A percentile compares a stretch with the other conserved stretches of the same genome.
phyloP scores from a whole-genome alignment of 441 rosid genomes.

The Aquilaria agallochum region DNA sequence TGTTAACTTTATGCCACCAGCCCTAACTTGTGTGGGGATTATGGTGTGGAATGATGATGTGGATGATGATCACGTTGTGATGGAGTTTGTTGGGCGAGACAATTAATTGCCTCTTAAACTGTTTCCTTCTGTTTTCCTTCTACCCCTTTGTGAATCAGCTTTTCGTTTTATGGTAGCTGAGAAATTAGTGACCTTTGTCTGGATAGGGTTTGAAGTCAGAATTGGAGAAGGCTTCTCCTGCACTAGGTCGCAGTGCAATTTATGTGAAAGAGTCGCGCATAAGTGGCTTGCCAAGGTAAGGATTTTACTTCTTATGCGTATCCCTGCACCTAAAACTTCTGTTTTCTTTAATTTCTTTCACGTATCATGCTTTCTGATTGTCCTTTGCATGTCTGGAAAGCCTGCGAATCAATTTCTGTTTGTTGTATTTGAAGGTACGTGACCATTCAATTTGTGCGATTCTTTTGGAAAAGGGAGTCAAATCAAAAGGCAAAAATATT shows the following conservation, averaged over 20 bases:
- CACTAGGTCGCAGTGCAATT: slow-evolving; percentile 78
- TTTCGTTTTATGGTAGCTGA: slow-evolving; percentile 1
- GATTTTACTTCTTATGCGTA: background rate
- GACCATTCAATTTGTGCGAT: slow-evolving; percentile 95
- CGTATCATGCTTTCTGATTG: background rate
- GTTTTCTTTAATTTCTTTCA: slow-evolving; percentile 4
- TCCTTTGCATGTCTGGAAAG: slow-evolving; percentile 5
- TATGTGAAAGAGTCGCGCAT: slow-evolving; percentile 80
- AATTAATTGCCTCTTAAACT: background rate
- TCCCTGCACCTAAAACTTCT: background rate
- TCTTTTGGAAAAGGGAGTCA: slow-evolving; percentile 99
- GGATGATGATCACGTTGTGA: background rate
- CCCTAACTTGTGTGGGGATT: too few species aligned
- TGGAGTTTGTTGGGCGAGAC: background rate
- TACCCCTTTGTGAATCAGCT: too few species aligned
- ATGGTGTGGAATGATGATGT: background rate
- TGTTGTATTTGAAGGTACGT: slow-evolving; percentile 51
- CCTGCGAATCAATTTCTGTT: background rate
- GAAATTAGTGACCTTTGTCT: slow-evolving; percentile 7
- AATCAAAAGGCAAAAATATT: slow-evolving; percentile 98
- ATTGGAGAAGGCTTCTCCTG: slow-evolving; percentile 87
- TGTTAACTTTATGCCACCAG: too few species aligned
- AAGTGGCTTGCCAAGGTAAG: slow-evolving; percentile 75
- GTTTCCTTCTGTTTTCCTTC: background rate
- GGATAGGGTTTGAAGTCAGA: slow-evolving; percentile 84